Conservation (phyloP, 495 filamentous ascomycete genomes). For the Cudoniella acicularis region DNA sequence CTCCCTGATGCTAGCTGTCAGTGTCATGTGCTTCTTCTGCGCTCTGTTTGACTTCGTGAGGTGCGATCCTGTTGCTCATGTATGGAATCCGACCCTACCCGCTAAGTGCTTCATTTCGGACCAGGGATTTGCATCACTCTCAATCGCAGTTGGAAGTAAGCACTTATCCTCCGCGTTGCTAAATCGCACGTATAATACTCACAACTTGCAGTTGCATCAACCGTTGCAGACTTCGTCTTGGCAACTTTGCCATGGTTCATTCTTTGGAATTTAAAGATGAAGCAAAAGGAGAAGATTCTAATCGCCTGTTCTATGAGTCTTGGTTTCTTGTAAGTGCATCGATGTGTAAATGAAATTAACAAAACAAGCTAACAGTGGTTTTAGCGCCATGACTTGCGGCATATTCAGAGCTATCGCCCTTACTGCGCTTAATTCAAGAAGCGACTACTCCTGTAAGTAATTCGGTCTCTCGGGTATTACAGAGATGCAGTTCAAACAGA, state of each 20-base stretch:
- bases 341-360: not conserved
- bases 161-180: not conserved
- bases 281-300: conserved; percentile 39
- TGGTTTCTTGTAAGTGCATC: conserved; percentile 40
- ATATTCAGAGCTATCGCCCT: conserved; percentile 4
- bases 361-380: not conserved
- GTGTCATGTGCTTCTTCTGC: not conserved
- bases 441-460: not conserved
- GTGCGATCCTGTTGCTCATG: not conserved
- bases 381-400: not conserved
- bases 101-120: conserved; percentile 9
- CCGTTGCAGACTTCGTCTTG: conserved; percentile 43
- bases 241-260: conserved; percentile 43
- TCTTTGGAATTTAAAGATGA: conserved; percentile 46
- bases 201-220: not conserved
- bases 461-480: not conserved
- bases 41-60: not conserved
- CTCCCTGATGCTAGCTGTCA: not conserved
- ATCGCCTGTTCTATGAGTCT: conserved; percentile 46
- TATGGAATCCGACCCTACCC: not conserved
- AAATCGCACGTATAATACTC: not conserved
- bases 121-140: conserved; percentile 17
- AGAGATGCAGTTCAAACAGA: not conserved
- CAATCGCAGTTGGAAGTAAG: conserved; percentile 20
- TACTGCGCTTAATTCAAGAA: not conserved